Percentiles rank a stretch among this genome's conserved stretches.
phyloP scores from a whole-genome alignment of 129 eudicot genomes.

The Pseudognaphalium luteoalbum region DNA sequence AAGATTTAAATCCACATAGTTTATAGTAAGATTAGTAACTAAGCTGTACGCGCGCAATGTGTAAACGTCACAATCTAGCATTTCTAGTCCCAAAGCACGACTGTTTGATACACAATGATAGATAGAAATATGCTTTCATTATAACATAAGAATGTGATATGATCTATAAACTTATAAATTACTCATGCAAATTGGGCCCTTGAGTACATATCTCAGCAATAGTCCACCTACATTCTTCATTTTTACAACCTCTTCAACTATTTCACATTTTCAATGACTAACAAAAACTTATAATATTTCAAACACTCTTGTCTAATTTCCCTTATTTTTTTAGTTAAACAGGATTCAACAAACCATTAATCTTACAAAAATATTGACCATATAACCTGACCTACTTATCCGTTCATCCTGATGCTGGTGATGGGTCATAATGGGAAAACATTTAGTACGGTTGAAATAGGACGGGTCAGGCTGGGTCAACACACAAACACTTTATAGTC shows the following conservation, averaged over 20 bases:
- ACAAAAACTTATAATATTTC: too few species aligned
- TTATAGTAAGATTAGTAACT: background rate
- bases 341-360: constrained; percentile 3
- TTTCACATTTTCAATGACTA: background rate
- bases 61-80: background rate
- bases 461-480: too few species aligned
- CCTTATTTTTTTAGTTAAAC: background rate
- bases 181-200: constrained; percentile 7
- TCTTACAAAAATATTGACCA: background rate
- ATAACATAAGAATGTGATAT: background rate
- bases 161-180: background rate
- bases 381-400: constrained; percentile 28
- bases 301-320: background rate
- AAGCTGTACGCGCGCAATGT: background rate
- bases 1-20: background rate
- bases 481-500: too few species aligned
- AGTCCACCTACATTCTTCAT: constrained; percentile 10
- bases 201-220: constrained; percentile 12
- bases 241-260: background rate
- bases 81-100: background rate
- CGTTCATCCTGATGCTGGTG: constrained; percentile 38
- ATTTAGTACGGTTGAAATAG: too few species aligned
- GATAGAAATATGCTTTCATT: background rate
- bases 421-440: too few species aligned
- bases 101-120: constrained; percentile 5